Percentiles rank a stretch among this genome's conserved stretches.
phyloP scores from a whole-genome alignment of 305 asterid species.

The Fraxinus angustifolia region DNA sequence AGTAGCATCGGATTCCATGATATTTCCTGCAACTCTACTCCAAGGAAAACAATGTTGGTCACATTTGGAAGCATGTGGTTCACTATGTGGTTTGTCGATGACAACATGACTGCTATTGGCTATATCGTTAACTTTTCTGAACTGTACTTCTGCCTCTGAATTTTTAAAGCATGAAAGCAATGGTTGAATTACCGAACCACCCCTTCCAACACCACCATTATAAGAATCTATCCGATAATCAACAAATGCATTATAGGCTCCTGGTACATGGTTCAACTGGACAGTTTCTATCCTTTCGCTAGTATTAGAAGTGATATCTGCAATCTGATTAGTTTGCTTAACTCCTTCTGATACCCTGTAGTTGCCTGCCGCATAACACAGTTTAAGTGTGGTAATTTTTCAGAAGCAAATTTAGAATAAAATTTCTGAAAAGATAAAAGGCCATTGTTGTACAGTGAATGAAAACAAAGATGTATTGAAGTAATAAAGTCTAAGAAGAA shows the following conservation, averaged over 20 bases:
- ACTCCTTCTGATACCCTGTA: slow-evolving; percentile 27
- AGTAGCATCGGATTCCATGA: slow-evolving; percentile 20
- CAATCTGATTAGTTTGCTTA: slow-evolving; percentile 25
- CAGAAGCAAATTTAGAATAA: slow-evolving; percentile 16
- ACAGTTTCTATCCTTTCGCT: slow-evolving; percentile 31
- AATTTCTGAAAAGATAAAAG: slow-evolving; percentile 14
- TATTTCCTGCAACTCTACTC: slow-evolving; percentile 23
- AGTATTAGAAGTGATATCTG: slow-evolving; percentile 28
- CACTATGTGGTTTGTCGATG: slow-evolving; percentile 22
- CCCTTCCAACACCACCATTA: slow-evolving; percentile 23
- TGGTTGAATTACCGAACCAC: slow-evolving; percentile 23
- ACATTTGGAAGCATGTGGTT: slow-evolving; percentile 26
- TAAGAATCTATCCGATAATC: slow-evolving; percentile 21
- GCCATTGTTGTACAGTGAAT: slow-evolving; percentile 6
- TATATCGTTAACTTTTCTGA: slow-evolving; percentile 25
- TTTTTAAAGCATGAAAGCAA: slow-evolving; percentile 28
- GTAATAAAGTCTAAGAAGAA: slow-evolving; percentile 6
- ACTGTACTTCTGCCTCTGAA: slow-evolving; percentile 26
- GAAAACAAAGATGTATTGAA: background rate
- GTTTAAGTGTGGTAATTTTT: slow-evolving; percentile 10
- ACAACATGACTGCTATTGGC: slow-evolving; percentile 29
- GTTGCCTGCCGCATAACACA: slow-evolving; percentile 35
- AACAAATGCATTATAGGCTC: slow-evolving; percentile 29
- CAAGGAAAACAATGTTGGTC: slow-evolving; percentile 29
- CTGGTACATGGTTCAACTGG: slow-evolving; percentile 28